phyloP scores from a whole-genome alignment of 192 early-diverging fungal species.

The Mortierella hygrophila region DNA sequence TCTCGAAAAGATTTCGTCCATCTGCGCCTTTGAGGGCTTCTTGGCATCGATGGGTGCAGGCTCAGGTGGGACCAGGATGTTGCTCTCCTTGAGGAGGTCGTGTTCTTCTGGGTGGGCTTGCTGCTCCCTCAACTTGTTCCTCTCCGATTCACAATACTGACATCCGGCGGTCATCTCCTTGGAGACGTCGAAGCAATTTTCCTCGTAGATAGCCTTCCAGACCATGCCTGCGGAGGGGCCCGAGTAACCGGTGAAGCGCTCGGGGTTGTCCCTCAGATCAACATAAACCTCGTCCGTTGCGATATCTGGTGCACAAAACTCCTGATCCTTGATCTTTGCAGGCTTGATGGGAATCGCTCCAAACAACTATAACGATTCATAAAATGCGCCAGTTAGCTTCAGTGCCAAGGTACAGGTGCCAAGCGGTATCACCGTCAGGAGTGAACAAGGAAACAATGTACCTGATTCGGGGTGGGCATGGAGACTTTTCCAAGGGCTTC shows the following conservation, averaged over 20 bases:
- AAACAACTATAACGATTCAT: constrained; percentile 51
- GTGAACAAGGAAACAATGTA: constrained; percentile 22
- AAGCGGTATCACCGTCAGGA: not conserved
- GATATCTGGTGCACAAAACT: constrained; percentile 77
- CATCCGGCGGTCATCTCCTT: constrained; percentile 66
- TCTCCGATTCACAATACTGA: constrained; percentile 35
- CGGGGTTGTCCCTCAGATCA: constrained; percentile 92
- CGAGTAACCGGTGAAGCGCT: constrained; percentile 96
- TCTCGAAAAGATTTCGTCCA: constrained; percentile 43
- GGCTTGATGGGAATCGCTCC: constrained; percentile 51
- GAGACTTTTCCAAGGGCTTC: constrained; percentile 31
- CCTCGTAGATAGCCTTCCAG: constrained; percentile 97
- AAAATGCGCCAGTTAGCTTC: not conserved
- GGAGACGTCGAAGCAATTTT: constrained; percentile 94
- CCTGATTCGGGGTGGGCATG: constrained; percentile 25
- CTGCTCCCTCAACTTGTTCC: constrained; percentile 17
- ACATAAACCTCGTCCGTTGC: constrained; percentile 83
- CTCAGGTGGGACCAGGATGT: constrained; percentile 41
- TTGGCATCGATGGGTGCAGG: constrained; percentile 30
- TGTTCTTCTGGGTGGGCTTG: constrained; percentile 4
- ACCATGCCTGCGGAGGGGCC: constrained; percentile 89
- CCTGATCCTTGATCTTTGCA: constrained; percentile 70
- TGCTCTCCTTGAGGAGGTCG: constrained; percentile 8
- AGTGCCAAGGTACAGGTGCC: not conserved
- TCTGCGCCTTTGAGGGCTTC: constrained; percentile 34